Evolutionary conservation across 352 stramenopile species (phyloP).

Genomic region (Stramenopiles sp.): DNA sequence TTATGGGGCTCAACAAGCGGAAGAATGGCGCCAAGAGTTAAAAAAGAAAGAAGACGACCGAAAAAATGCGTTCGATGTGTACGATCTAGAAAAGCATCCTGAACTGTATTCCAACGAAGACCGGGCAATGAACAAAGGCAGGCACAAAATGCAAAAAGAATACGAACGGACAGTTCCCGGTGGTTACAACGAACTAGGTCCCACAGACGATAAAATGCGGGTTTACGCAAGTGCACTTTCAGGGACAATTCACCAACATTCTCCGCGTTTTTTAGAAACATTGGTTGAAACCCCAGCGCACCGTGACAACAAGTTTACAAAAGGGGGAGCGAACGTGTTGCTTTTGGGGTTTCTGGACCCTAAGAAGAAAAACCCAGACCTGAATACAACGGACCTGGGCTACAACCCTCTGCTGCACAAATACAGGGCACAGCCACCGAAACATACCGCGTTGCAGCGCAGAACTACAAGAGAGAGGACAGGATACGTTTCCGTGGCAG

Average conservation of each 20-base stretch:
- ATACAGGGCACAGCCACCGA: background rate
- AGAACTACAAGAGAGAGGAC: background rate
- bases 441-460: background rate
- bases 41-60: slow-evolving; percentile 3
- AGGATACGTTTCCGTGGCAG: background rate
- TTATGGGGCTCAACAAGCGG: slow-evolving; percentile 2
- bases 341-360: background rate
- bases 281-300: slow-evolving; percentile 6
- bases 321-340: background rate
- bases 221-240: slow-evolving; percentile 3
- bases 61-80: background rate
- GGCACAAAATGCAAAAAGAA: background rate
- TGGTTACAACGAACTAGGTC: background rate
- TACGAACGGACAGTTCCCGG: slow-evolving; percentile 2
- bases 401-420: slow-evolving; percentile 10
- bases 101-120: background rate
- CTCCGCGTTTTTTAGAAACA: slow-evolving; percentile 1
- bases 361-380: background rate
- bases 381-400: background rate
- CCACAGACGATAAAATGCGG: slow-evolving; percentile 5
- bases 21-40: background rate
- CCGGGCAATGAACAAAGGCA: background rate
- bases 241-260: background rate
- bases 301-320: slow-evolving; percentile 11
- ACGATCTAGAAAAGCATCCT: background rate